Percentiles rank a stretch among this genome's conserved stretches.
phyloP scores from a whole-genome alignment of 495 filamentous ascomycete species.

The Antarctomyces pellizariae region DNA sequence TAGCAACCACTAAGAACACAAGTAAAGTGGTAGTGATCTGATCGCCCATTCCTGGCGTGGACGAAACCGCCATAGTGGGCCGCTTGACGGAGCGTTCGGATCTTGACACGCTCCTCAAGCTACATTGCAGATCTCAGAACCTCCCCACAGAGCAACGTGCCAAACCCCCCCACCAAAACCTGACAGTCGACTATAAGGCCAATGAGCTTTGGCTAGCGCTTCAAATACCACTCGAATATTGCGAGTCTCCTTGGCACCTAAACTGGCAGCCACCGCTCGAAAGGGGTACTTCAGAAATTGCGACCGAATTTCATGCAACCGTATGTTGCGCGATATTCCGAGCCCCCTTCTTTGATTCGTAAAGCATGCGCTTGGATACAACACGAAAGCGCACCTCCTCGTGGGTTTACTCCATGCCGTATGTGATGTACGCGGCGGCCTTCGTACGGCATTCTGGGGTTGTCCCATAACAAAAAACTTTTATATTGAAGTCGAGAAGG shows the following conservation, averaged over 20 bases:
- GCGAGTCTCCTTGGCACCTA: not conserved
- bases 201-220: conserved; percentile 2
- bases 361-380: conserved; percentile 3
- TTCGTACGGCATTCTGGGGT: conserved; percentile 2
- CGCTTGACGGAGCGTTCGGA: conserved; percentile 1
- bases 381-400: conserved; percentile 1
- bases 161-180: conserved; percentile 1
- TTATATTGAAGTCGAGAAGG: conserved; percentile 4
- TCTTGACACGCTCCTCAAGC: conserved; percentile 1
- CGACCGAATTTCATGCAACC: conserved; percentile 4
- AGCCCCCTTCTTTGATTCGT: conserved; percentile 4
- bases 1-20: conserved; percentile 1
- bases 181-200: conserved; percentile 2
- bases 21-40: conserved; percentile 2
- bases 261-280: conserved; percentile 1
- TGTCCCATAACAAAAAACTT: not conserved
- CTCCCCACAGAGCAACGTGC: conserved; percentile 1
- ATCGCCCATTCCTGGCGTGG: no score
- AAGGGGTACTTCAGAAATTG: conserved; percentile 2
- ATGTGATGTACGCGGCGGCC: conserved; percentile 3
- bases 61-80: not conserved
- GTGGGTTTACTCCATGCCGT: conserved; percentile 1
- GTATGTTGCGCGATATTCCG: conserved; percentile 4
- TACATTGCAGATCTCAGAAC: conserved; percentile 1
- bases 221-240: conserved; percentile 1